These are phyloP conservation scores for Pseudogymnoascus sp. DNA, from an alignment of 2,329 filamentous ascomycete genomes.

Conservation along the genomic window DNA sequence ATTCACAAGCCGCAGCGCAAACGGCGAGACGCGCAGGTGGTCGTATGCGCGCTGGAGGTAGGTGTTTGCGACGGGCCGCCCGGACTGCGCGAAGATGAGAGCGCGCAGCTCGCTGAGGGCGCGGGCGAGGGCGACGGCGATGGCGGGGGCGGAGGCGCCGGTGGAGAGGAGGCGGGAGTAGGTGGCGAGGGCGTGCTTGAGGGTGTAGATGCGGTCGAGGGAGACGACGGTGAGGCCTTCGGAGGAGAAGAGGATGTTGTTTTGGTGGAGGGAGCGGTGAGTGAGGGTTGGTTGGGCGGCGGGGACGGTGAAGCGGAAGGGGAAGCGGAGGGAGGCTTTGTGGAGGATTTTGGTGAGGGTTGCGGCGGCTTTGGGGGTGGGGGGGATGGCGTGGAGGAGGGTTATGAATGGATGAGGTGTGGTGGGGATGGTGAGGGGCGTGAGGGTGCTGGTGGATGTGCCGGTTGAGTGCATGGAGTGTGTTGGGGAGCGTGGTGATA, in stretches of 20 bases:
- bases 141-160: conserved; percentile 12
- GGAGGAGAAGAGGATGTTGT: conserved; percentile 51
- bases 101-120: conserved; percentile 55
- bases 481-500: background rate
- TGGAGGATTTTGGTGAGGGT: conserved; percentile 39
- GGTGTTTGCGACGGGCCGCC: conserved; percentile 39
- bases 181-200: conserved; percentile 51
- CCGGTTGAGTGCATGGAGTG: background rate
- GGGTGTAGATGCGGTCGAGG: conserved; percentile 54
- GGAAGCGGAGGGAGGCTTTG: conserved; percentile 35
- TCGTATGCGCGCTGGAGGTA: conserved; percentile 47
- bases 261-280: conserved; percentile 47
- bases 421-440: conserved; percentile 10
- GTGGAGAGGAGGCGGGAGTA: conserved; percentile 39
- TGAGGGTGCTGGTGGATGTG: background rate
- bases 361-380: conserved; percentile 40
- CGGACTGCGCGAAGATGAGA: conserved; percentile 45
- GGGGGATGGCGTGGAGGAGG: conserved; percentile 37
- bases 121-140: conserved; percentile 40
- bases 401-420: conserved; percentile 18
- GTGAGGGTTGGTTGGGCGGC: conserved; percentile 42
- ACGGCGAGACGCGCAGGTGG: conserved; percentile 44
- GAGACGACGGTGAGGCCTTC: conserved; percentile 51
- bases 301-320: conserved; percentile 34
- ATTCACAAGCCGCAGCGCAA: conserved; percentile 45